phyloP scores from a whole-genome alignment of 1,284 basidiomycete genomes.

The Ceratobasidium papillatum region DNA sequence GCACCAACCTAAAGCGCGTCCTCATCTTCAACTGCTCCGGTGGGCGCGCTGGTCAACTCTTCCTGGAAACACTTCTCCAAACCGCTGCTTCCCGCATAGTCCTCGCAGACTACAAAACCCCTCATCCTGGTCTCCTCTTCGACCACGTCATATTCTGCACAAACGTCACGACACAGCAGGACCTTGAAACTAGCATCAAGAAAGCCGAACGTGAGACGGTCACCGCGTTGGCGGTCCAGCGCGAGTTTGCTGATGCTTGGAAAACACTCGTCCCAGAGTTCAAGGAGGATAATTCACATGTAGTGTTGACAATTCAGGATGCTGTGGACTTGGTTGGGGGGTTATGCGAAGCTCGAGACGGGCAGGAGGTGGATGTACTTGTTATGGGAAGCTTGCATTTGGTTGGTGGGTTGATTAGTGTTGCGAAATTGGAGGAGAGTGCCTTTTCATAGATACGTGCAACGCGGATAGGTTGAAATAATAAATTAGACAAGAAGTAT shows the following conservation, averaged over 20 bases:
- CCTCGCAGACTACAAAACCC: slow-evolving; percentile 10
- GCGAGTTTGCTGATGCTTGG: slow-evolving; percentile 82
- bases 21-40: slow-evolving; percentile 97
- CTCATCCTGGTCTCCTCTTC: slow-evolving; percentile 64
- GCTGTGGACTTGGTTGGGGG: slow-evolving; percentile 71
- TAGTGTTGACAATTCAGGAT: slow-evolving; percentile 89
- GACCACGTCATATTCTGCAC: slow-evolving; percentile 92
- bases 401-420: slow-evolving; percentile 94
- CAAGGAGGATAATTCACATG: slow-evolving; percentile 69
- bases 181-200: slow-evolving; percentile 64
- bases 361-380: slow-evolving; percentile 67
- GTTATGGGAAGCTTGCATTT: slow-evolving; percentile 95
- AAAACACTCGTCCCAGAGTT: slow-evolving; percentile 67
- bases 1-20: slow-evolving; percentile 58
- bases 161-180: slow-evolving; percentile 73
- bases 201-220: slow-evolving; percentile 72
- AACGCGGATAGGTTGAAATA: neutral
- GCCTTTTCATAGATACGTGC: neutral
- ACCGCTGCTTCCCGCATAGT: slow-evolving; percentile 51
- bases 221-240: slow-evolving; percentile 75
- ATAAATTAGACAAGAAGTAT: no score
- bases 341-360: slow-evolving; percentile 50
- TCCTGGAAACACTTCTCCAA: slow-evolving; percentile 71
- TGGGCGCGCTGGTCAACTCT: slow-evolving; percentile 80
- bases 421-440: slow-evolving; percentile 72